phyloP scores from a whole-genome alignment of 257 asterid genomes.

The Dorcoceras hygrometricum region DNA sequence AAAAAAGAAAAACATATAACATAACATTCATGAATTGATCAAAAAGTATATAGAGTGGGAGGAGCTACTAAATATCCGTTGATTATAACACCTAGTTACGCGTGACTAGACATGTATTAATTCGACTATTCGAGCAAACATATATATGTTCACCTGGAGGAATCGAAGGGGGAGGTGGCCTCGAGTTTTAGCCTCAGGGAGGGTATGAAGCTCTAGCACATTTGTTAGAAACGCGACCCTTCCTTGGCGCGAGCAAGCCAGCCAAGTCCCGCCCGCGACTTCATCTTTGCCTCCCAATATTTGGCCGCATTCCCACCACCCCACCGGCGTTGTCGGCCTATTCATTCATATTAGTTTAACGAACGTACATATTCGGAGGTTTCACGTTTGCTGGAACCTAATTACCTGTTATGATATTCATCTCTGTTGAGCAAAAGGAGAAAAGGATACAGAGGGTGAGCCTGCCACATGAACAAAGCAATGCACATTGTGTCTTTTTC shows the following conservation, averaged over 20 bases:
- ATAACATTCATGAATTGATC: neutral
- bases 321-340: conserved; percentile 69
- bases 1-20: neutral
- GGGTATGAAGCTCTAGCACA: conserved; percentile 36
- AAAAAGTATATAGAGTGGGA: too few species aligned
- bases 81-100: too few species aligned
- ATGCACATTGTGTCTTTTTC: conserved; percentile 46
- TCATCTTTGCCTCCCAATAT: conserved; percentile 71
- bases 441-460: conserved; percentile 57
- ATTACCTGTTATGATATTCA: conserved; percentile 71
- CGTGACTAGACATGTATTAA: too few species aligned
- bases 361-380: neutral
- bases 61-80: too few species aligned
- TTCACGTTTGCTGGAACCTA: neutral
- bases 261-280: conserved; percentile 74
- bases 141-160: conserved; percentile 37
- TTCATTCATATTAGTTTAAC: conserved; percentile 4
- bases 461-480: conserved; percentile 66
- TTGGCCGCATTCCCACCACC: conserved; percentile 68
- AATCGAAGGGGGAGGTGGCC: conserved; percentile 66
- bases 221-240: conserved; percentile 63
- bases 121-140: too few species aligned
- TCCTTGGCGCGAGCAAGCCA: conserved; percentile 63
- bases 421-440: conserved; percentile 71
- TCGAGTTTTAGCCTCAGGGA: conserved; percentile 59